These are phyloP conservation scores for Chenopodium berlandieri DNA, from an alignment of 148 eudicot species.

Conservation along the genomic window DNA sequence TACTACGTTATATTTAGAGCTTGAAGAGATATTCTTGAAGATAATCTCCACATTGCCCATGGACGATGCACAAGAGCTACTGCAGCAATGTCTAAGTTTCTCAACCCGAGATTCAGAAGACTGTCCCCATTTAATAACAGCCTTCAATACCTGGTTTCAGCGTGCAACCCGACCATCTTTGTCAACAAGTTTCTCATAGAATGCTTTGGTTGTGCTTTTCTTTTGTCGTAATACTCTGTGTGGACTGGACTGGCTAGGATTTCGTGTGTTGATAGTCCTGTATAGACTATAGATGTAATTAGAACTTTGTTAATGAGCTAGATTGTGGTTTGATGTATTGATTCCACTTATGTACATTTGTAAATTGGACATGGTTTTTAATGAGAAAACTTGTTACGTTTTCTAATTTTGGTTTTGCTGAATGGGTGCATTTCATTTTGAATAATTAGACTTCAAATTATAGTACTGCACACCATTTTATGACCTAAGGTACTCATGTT, in stretches of 20 bases:
- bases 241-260: neutral
- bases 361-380: neutral
- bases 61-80: constrained; percentile 65
- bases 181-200: neutral
- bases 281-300: neutral
- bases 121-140: constrained; percentile 71
- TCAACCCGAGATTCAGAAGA: constrained; percentile 78
- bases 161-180: constrained; percentile 53
- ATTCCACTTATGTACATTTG: neutral
- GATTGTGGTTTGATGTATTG: constrained; percentile 5
- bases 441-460: neutral
- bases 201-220: neutral
- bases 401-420: neutral
- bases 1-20: constrained; percentile 52
- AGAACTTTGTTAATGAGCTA: too few relatives aligned
- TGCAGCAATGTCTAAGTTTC: constrained; percentile 86
- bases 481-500: too few relatives aligned
- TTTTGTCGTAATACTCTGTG: neutral
- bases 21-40: constrained; percentile 70
- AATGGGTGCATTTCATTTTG: neutral
- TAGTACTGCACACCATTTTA: too few relatives aligned
- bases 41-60: constrained; percentile 81
- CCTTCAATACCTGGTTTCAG: constrained; percentile 86
- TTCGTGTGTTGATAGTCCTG: neutral
- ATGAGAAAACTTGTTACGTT: neutral